Evolutionary conservation across 2,329 filamentous ascomycete species (phyloP).

Genomic region (Aureobasidium sp.): DNA sequence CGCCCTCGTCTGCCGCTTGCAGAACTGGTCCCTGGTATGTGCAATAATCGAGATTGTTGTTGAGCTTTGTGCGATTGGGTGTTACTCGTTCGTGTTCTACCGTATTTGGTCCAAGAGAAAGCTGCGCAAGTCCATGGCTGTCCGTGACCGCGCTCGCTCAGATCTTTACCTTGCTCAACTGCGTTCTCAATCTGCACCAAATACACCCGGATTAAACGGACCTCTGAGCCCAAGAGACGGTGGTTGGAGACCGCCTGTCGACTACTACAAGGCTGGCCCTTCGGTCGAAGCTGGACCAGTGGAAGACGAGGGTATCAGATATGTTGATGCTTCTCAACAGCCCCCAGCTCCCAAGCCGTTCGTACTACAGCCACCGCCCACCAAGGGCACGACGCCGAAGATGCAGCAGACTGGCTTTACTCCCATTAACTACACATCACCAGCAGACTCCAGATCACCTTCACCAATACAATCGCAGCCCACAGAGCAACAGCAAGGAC

Average conservation of each 20-base stretch:
- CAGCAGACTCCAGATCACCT: constrained; percentile 15
- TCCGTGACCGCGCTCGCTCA: constrained; percentile 85
- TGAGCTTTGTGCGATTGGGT: constrained; percentile 79
- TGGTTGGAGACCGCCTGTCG: constrained; percentile 38
- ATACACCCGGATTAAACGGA: constrained; percentile 71
- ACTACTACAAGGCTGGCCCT: constrained; percentile 32
- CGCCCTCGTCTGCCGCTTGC: constrained; percentile 77
- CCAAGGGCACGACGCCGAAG: constrained; percentile 68
- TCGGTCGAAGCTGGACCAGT: constrained; percentile 25
- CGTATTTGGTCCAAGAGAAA: constrained; percentile 94
- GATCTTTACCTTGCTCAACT: constrained; percentile 77
- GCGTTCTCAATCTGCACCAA: constrained; percentile 74
- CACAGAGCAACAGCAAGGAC: constrained; percentile 47
- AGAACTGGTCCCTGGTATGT: constrained; percentile 95
- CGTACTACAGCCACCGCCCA: constrained; percentile 76
- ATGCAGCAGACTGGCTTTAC: constrained; percentile 55
- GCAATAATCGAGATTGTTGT: constrained; percentile 94
- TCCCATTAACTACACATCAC: constrained; percentile 22
- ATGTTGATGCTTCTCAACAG: constrained; percentile 47
- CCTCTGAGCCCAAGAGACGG: constrained; percentile 55
- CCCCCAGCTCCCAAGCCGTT: constrained; percentile 51
- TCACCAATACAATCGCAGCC: constrained; percentile 18
- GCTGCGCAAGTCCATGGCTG: constrained; percentile 93
- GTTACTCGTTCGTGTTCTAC: constrained; percentile 95
- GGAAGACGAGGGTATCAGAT: constrained; percentile 50